Evolutionary conservation across 1,284 basidiomycete genomes (phyloP), one percentile per base, ranked within the genome.

Genomic region (Porodaedalea pini): DNA sequence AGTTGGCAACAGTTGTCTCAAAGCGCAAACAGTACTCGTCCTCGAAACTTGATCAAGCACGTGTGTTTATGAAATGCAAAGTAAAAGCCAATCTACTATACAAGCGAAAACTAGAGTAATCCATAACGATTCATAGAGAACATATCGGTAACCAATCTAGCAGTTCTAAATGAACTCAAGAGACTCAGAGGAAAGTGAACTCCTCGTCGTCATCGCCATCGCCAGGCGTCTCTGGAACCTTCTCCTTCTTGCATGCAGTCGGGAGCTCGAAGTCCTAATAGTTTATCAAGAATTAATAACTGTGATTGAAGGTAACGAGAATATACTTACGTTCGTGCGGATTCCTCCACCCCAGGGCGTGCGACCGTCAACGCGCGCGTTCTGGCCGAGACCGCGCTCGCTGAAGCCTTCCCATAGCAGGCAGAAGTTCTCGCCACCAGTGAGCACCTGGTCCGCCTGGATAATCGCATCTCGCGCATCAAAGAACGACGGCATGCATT

Each of bases 261-360:
- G 70, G 68, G n/a, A 68, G 66, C 17, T 54, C 52, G 55, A 53
- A 31, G 13, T 73, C 72, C 71, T 73, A 49, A 54, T 47, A 43
- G 29, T 57, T 41, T 31, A 1, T 0, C 50, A 67, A 66, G 50
- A 60, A 63, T 19, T 71, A 69, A 68, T 63, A 70, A 53, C 65
- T 66, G 25, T 69, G 68, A 59, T 6, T n/a, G 67, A 69, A 44
- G 64, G 63, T 27, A 59, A 69, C 0, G 55, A 70, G 40, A 67
- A 70, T 51, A n/a, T 50, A 58, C 52, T 47, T 37, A 58, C 85
- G 58, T 88, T 74, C 13, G 75, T 78, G 54, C 88, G 76, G 50
- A 85, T 70, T 64, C 94, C 95, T 79, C 93, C 92, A 66, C 94
- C 94, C 95, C 94, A 97, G n/a, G 94, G 94, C 4, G 91, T 92